These are phyloP conservation scores for Pseudogymnoascus sp. DNA, from an alignment of 2,329 filamentous ascomycete genomes.

Conservation along the genomic window DNA sequence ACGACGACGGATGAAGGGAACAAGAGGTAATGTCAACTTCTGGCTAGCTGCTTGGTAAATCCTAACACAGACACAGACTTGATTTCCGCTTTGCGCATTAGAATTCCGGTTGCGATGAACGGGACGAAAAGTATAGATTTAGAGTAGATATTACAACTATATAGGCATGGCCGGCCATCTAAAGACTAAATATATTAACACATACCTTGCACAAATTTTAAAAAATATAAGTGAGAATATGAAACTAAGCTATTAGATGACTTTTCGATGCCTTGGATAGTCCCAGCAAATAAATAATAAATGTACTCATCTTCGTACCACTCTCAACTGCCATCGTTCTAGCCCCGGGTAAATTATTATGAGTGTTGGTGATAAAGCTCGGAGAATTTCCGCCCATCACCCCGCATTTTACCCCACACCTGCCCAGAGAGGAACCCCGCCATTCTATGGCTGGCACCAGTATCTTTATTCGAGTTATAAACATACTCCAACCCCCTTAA, in stretches of 20 bases:
- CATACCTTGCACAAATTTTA: background rate
- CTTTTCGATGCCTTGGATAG: background rate
- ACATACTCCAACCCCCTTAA: background rate
- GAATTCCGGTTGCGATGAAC: background rate
- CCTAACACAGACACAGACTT: slow-evolving; percentile 2
- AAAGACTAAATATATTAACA: background rate
- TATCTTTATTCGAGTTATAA: background rate
- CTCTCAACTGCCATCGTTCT: background rate
- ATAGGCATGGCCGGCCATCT: background rate
- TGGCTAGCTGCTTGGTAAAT: background rate
- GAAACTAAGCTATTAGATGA: background rate
- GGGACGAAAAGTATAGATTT: background rate
- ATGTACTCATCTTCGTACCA: background rate
- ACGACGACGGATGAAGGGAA: slow-evolving; percentile 35
- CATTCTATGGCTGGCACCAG: background rate
- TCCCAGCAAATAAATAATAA: background rate
- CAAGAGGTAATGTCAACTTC: slow-evolving; percentile 23
- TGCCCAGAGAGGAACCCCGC: background rate
- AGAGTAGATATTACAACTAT: background rate
- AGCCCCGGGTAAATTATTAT: background rate
- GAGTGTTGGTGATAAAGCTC: background rate
- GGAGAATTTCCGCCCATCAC: background rate
- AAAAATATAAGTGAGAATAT: background rate
- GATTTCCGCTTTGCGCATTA: slow-evolving; percentile 12
- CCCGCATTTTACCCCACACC: background rate